Base-by-base conservation (phyloP, 164 flowering plant genomes). In the Stephania cephalantha region DNA sequence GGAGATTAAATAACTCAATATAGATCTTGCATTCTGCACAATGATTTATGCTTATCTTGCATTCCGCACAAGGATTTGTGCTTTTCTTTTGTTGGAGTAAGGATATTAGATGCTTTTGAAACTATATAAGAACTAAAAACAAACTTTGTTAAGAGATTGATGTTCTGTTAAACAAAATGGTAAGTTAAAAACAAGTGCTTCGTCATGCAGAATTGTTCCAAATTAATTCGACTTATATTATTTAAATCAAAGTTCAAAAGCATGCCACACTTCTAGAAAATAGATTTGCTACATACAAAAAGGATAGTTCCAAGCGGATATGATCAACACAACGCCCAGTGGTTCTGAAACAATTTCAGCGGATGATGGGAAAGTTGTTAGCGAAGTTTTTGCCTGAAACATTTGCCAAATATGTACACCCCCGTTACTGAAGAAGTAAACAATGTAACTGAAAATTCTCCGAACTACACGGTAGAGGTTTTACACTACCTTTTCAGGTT, bases 281-380 rank as follows among this genome's bases (percentile, higher is more conserved):
- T 1, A 46, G 77, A 44, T 79, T 70, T 71, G 69, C 30, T 9
- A 85, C 92, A 67, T 87, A 90, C 95, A 78, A 72, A 90, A 75
- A 61, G 95, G 95, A 80, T 84, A 90, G 80, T 90, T 90, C 95
- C 95, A 90, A 29, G 95, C 73, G 61, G 95, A 88, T 76, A 90
- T 89, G 77, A 90, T 75, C 80, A 90, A 71, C 31, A 88, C 86
- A 69, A 88, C 86, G 42, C 95, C 95, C 46, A 90, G 78, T 35
- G 95, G 95, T 79, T 90, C 95, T 18, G 91, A 79, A 50, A 90
- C 88, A 71, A 90, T 87, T 84, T 89, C 90, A 58, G 95, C 91
- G 35, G 90, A 85, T 22, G 92, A 86, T 29, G 95, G 95, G 75
- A 61, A 84, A 29, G 90, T 83, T 46, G 88, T 75, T 7, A 89